Base-by-base conservation (phyloP, 176 grass and related monocot genomes). In the Musa troglodytarum region DNA sequence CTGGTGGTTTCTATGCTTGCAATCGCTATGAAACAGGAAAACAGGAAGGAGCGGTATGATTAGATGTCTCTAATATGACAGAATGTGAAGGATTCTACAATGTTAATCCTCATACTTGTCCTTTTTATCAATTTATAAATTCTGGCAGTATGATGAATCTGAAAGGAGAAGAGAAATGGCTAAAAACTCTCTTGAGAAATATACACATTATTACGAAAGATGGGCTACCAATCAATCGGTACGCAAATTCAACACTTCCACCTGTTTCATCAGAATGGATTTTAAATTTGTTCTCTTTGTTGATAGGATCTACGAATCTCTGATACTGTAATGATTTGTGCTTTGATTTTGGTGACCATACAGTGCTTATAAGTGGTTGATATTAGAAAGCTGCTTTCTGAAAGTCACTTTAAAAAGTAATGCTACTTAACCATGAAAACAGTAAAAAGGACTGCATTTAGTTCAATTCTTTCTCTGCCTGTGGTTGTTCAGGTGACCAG, bases 111-210 rank as follows among this genome's bases (percentile, higher is more conserved):
- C 15, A 70, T 70, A 67, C 84, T 14, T 63, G 59, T 43, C 12
- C 75, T 53, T 74, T 84, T 54, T 57, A 10, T 72, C 56, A 7
- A 20, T 89, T 78, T 50, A 49, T 63, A 59, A 73, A 64, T 87
- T 55, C 21, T 81, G 79, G 77, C 81, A 99, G 96, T 95, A 99
- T 56, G 91, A 99, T 78, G 96, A 99, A 88, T 94, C 91, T 87
- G 96, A 99, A 85, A 91, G 91, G 85, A 92, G 96, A 82, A 89
- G 96, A 86, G 96, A 99, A 85, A 99, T 99, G 96, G 96, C 96
- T 29, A 99, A 99, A 79, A 95, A 99, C 71, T 99, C 96, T 10
- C 96, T 95, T 66, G 96, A 99, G 83, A 99, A 88, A 82, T 99
- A 99, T 63, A 99, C 96, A 68, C 96, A 99, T 82, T 99, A 99